Conservation (phyloP, 2,329 filamentous ascomycete species). For the Claviceps sp. region DNA sequence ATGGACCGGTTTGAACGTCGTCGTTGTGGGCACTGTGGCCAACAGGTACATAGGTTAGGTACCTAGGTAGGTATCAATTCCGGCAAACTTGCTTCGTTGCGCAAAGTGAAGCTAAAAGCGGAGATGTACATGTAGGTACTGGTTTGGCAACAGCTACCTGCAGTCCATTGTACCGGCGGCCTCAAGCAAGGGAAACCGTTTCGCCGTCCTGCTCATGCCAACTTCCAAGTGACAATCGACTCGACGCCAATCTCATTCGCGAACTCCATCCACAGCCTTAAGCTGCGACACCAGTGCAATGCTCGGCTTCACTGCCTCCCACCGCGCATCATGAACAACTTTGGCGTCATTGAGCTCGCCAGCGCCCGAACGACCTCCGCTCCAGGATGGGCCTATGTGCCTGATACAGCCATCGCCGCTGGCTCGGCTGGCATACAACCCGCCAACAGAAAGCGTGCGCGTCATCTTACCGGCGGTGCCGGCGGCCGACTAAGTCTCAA, state of each 20-base stretch:
- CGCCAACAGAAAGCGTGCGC: conserved; percentile 57
- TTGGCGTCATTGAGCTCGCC: conserved; percentile 73
- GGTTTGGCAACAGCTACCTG: too few relatives aligned
- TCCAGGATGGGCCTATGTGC: conserved; percentile 87
- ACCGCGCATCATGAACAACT: conserved; percentile 41
- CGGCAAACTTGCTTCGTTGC: too few relatives aligned
- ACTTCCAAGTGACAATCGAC: too few relatives aligned
- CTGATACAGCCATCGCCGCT: conserved; percentile 51
- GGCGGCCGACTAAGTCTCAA: conserved; percentile 34
- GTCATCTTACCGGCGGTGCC: conserved; percentile 37
- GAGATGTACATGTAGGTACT: too few relatives aligned
- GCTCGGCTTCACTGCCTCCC: background rate
- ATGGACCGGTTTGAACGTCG: background rate
- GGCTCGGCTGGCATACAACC: conserved; percentile 37
- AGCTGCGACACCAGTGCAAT: background rate
- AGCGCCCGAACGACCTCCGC: conserved; percentile 54
- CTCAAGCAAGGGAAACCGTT: too few relatives aligned
- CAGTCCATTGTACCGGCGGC: too few relatives aligned
- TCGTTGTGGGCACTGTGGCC: too few relatives aligned
- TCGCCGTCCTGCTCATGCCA: too few relatives aligned
- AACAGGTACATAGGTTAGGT: too few relatives aligned
- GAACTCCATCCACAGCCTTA: background rate
- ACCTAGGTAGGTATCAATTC: too few relatives aligned
- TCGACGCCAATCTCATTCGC: too few relatives aligned
- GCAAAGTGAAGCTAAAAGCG: too few relatives aligned